Evolutionary conservation across 2,329 filamentous ascomycete species (phyloP).

Genomic region (Pseudodiploospora longispora): DNA sequence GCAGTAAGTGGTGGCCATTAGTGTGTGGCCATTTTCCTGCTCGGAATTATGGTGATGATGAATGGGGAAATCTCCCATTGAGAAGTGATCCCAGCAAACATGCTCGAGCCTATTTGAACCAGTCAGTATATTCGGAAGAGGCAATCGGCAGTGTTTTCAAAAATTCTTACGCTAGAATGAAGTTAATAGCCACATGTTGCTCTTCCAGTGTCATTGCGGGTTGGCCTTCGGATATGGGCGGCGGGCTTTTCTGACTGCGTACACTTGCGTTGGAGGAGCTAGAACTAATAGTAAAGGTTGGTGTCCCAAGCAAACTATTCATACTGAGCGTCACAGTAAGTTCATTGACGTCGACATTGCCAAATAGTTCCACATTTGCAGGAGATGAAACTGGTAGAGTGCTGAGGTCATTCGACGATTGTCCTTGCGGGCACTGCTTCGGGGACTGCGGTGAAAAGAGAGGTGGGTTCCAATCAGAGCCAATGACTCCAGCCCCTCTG

Average conservation of each 20-base stretch:
- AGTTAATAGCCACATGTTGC: conserved; percentile 41
- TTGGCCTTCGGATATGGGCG: conserved; percentile 15
- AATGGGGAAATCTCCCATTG: conserved; percentile 29
- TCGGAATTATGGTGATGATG: conserved; percentile 20
- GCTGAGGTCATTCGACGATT: neutral
- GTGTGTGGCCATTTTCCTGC: conserved; percentile 30
- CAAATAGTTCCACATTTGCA: conserved; percentile 20
- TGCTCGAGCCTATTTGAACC: conserved; percentile 36
- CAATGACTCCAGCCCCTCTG: conserved; percentile 14
- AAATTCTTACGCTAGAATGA: conserved; percentile 42
- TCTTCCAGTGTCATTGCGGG: conserved; percentile 24
- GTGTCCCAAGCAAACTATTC: conserved; percentile 32
- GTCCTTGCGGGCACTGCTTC: too few species aligned
- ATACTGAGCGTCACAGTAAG: conserved; percentile 34
- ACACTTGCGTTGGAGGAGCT: conserved; percentile 13
- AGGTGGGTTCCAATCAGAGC: conserved; percentile 4
- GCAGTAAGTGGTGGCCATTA: conserved; percentile 37
- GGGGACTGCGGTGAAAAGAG: conserved; percentile 1
- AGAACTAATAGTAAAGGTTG: conserved; percentile 34
- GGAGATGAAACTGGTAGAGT: conserved; percentile 5
- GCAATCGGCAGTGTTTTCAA: neutral
- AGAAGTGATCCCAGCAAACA: conserved; percentile 44
- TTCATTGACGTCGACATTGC: conserved; percentile 27
- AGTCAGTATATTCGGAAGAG: conserved; percentile 1
- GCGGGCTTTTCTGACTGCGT: conserved; percentile 13